A percentile compares a stretch with the other conserved stretches of the same genome.
phyloP scores from a whole-genome alignment of 305 asterid species.

The Fraxinus velutina region DNA sequence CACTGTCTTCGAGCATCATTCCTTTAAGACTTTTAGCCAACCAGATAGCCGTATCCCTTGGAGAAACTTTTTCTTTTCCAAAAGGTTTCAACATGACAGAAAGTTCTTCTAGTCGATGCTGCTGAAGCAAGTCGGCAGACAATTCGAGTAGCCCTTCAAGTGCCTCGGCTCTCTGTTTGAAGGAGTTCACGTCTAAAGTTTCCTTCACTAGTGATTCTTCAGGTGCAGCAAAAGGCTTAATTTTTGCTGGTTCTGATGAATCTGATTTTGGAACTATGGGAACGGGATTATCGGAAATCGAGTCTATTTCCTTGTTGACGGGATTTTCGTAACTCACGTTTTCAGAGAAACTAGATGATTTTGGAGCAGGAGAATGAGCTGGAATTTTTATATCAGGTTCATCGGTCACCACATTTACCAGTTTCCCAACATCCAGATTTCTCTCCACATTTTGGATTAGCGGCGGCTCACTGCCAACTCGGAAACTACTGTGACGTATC shows the following conservation, averaged over 20 bases:
- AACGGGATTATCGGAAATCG: conserved; percentile 27
- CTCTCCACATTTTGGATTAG: conserved; percentile 41
- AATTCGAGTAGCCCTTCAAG: conserved; percentile 90
- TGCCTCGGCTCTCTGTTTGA: conserved; percentile 93
- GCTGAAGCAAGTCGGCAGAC: conserved; percentile 95
- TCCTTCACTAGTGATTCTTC: conserved; percentile 58
- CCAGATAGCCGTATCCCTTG: conserved; percentile 99
- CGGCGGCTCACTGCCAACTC: conserved; percentile 50
- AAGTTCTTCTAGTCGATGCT: conserved; percentile 80
- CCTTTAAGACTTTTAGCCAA: conserved; percentile 92
- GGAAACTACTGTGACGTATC: conserved; percentile 62
- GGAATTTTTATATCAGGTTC: conserved; percentile 40
- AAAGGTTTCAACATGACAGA: conserved; percentile 85
- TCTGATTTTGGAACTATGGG: conserved; percentile 30
- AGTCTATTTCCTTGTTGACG: conserved; percentile 53
- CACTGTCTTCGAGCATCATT: conserved; percentile 80
- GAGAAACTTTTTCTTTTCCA: conserved; percentile 92
- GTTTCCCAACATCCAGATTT: conserved; percentile 42
- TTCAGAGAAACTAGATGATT: conserved; percentile 22
- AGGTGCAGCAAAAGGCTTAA: conserved; percentile 22
- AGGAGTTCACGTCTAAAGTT: conserved; percentile 67
- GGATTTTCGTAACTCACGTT: conserved; percentile 21
- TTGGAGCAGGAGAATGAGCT: conserved; percentile 34
- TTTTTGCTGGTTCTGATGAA: conserved; percentile 37
- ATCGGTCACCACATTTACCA: conserved; percentile 46